Base-by-base conservation (phyloP, 768 basidiomycete genomes). In the Macrolepiota albuminosa region DNA sequence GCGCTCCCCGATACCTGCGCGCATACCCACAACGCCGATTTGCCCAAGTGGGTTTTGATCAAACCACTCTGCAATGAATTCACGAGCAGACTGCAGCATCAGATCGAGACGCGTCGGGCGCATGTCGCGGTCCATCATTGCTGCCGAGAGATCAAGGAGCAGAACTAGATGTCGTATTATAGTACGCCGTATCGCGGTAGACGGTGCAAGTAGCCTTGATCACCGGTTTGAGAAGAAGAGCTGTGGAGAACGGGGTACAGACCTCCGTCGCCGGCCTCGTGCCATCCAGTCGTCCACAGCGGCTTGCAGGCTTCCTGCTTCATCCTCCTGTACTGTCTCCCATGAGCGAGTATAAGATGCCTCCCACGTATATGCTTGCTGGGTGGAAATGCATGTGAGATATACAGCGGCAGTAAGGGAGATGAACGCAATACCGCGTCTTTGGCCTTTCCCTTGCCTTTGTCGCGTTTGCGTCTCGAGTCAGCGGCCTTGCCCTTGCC, bases 41-140 rank as follows among this genome's bases (percentile, higher is more conserved):
- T 98, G 97, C 24, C 96, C 95, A 13, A 99, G 80, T 1, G 97
- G 97, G 68, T 99, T 99, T 76, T 98, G 97, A 74, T 99, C 97
- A 72, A 98, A 99, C 95, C 96, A 99, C 71, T 99, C 97, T 7
- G 83, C 78, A 33, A 98, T 82, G 65, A 98, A 99, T 66, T 93
- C 92, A 59, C 94, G 84, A 14, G 94, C 84, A 70, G 95, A 96
- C 68, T 95, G 88, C 47, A 98, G 75, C 67, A 87, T 89, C 36
- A 99, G 73, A 69, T 97, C 95, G 65, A 96, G 95, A 58, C 97
- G 84, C 24, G 92, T 94, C 11, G 95, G 94, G 6, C 96, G 84
- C 87, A 96, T 92, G 74, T 99, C 97, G 33, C 95, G 85, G 73
- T 98, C 97, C 74, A 85, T 82, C 94, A 98, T 98, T 0, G 94